phyloP scores from a whole-genome alignment of 2,329 filamentous ascomycete genomes.

The Penicillium sp. region DNA sequence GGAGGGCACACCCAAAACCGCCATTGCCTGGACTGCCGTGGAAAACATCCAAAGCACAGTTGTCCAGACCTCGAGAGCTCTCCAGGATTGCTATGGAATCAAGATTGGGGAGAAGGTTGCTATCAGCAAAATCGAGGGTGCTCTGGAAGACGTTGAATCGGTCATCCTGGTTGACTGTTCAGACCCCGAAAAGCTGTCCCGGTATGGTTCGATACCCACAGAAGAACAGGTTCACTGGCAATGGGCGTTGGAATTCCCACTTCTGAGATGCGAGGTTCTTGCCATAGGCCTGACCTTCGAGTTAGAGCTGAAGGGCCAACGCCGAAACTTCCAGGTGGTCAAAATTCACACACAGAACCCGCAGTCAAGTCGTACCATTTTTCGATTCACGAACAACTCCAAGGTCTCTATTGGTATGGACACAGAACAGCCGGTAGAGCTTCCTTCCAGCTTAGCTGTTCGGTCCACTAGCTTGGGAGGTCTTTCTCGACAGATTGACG shows the following conservation, averaged over 20 bases:
- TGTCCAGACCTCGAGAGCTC: slow-evolving; percentile 68
- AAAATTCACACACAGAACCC: slow-evolving; percentile 52
- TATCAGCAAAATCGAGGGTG: slow-evolving; percentile 53
- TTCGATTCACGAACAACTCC: slow-evolving; percentile 35
- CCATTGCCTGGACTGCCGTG: slow-evolving; percentile 61
- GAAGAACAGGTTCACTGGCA: slow-evolving; percentile 48
- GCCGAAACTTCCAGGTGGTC: slow-evolving; percentile 60
- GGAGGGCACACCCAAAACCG: slow-evolving; percentile 49
- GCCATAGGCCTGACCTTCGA: slow-evolving; percentile 70
- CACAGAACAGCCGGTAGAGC: slow-evolving; percentile 15
- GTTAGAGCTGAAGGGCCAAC: slow-evolving; percentile 54
- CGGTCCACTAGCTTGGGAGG: slow-evolving; percentile 60
- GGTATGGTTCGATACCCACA: slow-evolving; percentile 34
- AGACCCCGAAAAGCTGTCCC: slow-evolving; percentile 38
- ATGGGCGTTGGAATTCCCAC: slow-evolving; percentile 46
- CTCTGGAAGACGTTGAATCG: slow-evolving; percentile 55
- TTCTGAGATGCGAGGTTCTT: slow-evolving; percentile 62
- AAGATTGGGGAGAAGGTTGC: slow-evolving; percentile 68
- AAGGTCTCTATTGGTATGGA: slow-evolving; percentile 34
- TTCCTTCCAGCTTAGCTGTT: slow-evolving; percentile 28
- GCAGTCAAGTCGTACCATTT: slow-evolving; percentile 37
- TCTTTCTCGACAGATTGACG: slow-evolving; percentile 60
- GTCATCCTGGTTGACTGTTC: slow-evolving; percentile 62
- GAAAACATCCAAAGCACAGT: slow-evolving; percentile 66
- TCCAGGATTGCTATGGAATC: slow-evolving; percentile 70